Base-by-base conservation (phyloP, 2,329 filamentous ascomycete genomes). In the Pseudogymnoascus destructans region DNA sequence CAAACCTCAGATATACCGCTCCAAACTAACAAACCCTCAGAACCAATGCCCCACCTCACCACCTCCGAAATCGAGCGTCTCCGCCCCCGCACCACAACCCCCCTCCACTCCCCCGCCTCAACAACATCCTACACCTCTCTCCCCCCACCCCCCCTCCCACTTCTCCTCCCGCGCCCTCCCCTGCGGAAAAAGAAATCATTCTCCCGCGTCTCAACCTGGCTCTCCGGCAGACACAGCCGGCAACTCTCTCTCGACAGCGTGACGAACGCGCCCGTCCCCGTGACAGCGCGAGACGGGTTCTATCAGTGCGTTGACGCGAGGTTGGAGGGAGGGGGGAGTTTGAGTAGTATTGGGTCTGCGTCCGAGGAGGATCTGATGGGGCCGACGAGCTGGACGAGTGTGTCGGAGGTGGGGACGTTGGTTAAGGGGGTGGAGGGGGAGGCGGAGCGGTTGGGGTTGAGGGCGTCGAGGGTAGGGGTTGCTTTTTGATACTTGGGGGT, bases 141-240 rank as follows among this genome's bases (percentile, higher is more conserved):
- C 25, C 73, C 78, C 1, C 77, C 79, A 2, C 80, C 80, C 1
- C 80, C 81, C 1, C 70, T 82, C 3, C 80, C 80, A 0, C 73
- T 83, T 21, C 76, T 81, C 13, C 73, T 82, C 59, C 60, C 57
- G 1, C 77, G 78, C n/a, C 80, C 80, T 6, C 79, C 79, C 1
- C 67, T 84, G 61, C 73, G 81, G 60, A 84, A 84, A 73, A 85
- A 84, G 73, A 85, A 84, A 66, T 83, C 81, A 0, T 84, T 85
- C 66, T 81, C 80, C 8, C 74, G 76, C 13, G 78, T 84, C 7
- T 83, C 81, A 2, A 76, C 69, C 63, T 84, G 81, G 80, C 72
- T 84, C 23, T 80, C 78, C 63, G 77, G 46, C 64, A 66, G 30
- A 65, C 68, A 70, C 57, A 68, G 66, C 30, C 69, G 69, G 15